Base-by-base conservation (phyloP, 331 rosid genomes). In the Arachis monticola region DNA sequence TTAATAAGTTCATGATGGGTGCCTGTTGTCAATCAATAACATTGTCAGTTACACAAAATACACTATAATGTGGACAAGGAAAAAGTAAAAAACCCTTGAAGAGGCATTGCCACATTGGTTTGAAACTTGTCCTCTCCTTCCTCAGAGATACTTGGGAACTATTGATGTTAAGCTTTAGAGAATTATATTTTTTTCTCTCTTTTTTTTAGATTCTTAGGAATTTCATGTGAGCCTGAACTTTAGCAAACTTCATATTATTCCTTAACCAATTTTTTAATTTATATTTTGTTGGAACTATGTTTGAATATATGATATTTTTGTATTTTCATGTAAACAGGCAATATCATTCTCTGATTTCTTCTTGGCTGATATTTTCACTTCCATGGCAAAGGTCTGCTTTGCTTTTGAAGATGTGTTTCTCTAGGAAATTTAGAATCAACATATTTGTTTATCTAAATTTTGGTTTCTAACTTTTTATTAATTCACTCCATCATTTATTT, bases 271-370 rank as follows among this genome's bases (percentile, higher is more conserved):
- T 62, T 8, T 69, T 72, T 70, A 38, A 77, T 77, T 70, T 44
- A 57, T 22, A 64, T 80, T 50, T 60, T 73, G 13, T 22, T 53
- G 56, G 77, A 70, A 69, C 69, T 52, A 69, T 60, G 75, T 75
- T 77, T 75, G 52, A 74, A 63, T 58, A 69, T 69, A 63, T 82
- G 13, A 60, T 64, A 35, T 57, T 79, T 50, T 60, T 77, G 71
- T 45, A 71, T 31, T 85, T 83, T 80, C 55, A 55, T 69, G 61
- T 75, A 76, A 79, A 62, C 97, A 95, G 99, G 96, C 96, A 74
- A 92, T 95, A 87, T 82, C 99, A 62, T 95, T 95, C 64, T 76
- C 91, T 30, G 99, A 95, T 80, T 95, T 95, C 85, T 95, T 92
- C 81, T 71, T 92, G 84, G 98, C 97, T 45, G 98, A 92, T 95